Conservation (phyloP, 1,284 basidiomycete genomes). For the Tranzscheliella williamsii region DNA sequence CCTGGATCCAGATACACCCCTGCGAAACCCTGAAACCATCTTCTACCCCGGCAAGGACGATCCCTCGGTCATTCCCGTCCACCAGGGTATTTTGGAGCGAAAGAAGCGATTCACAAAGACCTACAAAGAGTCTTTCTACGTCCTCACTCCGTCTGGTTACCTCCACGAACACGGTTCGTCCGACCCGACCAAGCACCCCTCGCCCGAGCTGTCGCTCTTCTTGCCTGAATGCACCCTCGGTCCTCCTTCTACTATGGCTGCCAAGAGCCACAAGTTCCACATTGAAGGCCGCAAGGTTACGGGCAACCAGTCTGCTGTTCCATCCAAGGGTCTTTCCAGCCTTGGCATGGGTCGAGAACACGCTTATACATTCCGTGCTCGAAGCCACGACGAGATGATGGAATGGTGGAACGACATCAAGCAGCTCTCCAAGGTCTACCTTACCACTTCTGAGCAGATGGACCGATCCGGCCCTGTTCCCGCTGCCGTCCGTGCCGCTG, state of each 20-base stretch:
- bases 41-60: conserved; percentile 93
- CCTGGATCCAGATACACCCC: conserved; percentile 88
- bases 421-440: conserved; percentile 93
- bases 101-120: conserved; percentile 94
- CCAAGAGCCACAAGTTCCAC: conserved; percentile 92
- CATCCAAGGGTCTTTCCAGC: conserved; percentile 67
- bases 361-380: conserved; percentile 88
- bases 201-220: conserved; percentile 85
- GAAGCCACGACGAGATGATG: conserved; percentile 96
- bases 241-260: conserved; percentile 75
- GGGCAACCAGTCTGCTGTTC: conserved; percentile 69
- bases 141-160: conserved; percentile 93
- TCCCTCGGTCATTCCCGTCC: conserved; percentile 82
- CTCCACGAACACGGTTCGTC: conserved; percentile 85
- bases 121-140: conserved; percentile 78
- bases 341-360: conserved; percentile 65
- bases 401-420: conserved; percentile 99
- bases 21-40: conserved; percentile 68
- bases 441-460: conserved; percentile 91
- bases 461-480: conserved; percentile 90
- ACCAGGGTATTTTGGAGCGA: conserved; percentile 88
- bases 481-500: conserved; percentile 84
- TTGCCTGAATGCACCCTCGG: conserved; percentile 94
- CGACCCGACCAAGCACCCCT: conserved; percentile 71
- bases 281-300: conserved; percentile 85